Evolutionary conservation across 768 basidiomycete genomes (phyloP).

Genomic region (Wakefieldia striispora): DNA sequence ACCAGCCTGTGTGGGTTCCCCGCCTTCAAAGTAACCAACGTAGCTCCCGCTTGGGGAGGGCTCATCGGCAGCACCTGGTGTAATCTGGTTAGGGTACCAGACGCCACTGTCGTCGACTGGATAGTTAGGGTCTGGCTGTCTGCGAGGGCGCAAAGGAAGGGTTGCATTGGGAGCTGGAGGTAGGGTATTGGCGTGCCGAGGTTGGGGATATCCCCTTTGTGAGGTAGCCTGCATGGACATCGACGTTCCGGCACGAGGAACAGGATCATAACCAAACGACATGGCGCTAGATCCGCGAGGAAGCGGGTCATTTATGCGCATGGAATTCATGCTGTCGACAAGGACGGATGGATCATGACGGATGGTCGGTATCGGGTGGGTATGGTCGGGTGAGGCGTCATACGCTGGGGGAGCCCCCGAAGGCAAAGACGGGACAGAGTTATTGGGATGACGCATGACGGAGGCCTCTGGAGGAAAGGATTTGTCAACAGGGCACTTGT

Average conservation of each 20-base stretch:
- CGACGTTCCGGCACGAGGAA: constrained; percentile 56
- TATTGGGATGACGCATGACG: constrained; percentile 46
- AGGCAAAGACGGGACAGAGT: constrained; percentile 46
- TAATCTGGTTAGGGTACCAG: constrained; percentile 6
- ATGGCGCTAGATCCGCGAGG: constrained; percentile 30
- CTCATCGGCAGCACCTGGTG: constrained; percentile 5
- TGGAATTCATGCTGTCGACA: constrained; percentile 50
- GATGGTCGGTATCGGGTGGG: constrained; percentile 35
- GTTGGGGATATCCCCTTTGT: constrained; percentile 32
- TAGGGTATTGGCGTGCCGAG: constrained; percentile 43
- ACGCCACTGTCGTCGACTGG: constrained; percentile 33
- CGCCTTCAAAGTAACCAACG: constrained; percentile 26
- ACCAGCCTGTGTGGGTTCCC: constrained; percentile 22
- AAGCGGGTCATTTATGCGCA: constrained; percentile 48
- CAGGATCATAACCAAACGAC: constrained; percentile 40
- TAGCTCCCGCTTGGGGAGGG: constrained; percentile 23
- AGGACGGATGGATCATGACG: constrained; percentile 42
- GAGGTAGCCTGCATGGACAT: constrained; percentile 46
- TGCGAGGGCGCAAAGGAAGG: constrained; percentile 19
- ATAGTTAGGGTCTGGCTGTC: constrained; percentile 29
- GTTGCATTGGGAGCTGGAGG: constrained; percentile 30
- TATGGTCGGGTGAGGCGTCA: constrained; percentile 23
- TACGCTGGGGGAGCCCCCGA: constrained; percentile 36
- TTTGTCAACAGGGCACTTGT: constrained; percentile 7
- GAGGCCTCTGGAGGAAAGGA: constrained; percentile 13